Evolutionary conservation across 2,329 filamentous ascomycete species (phyloP), one percentile per base, ranked within the genome.

Genomic region (Diaporthe ampelina): DNA sequence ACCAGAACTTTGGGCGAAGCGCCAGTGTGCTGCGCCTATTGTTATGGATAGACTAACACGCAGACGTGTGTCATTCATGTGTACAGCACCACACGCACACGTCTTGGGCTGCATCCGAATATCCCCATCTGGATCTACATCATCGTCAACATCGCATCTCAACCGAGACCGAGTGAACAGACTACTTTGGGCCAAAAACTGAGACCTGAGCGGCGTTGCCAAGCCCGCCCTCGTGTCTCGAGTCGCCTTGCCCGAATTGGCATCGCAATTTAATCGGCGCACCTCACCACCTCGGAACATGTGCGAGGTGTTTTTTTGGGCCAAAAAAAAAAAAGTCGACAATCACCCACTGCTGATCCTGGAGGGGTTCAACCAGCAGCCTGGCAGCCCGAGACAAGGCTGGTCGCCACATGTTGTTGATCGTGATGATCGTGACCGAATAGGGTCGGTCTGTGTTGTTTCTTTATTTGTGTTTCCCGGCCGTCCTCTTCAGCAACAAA

Each of bases 231-330:
- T 67, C 63, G 63, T 67, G 63, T 67, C 43, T 67, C 63, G 45
- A 67, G 45, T 52, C 63, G 63, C 63, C 63, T 54, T 54, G 48
- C 63, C 63, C 63, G 63, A 68, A 68, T 40, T 37, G 63, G 63
- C 63, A 54, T 40, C 63, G 63, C 32, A 68, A 68, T 68, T 68
- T 68, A 68, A 67, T 54, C 45, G 48, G n/a, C 63, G 48, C 63
- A 26, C 32, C 45, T 54, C 63, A 40, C 48, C 63, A 52, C 63
- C 48, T 68, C 63, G 63, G 63, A 68, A 68, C 63, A 68, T 68
- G 63, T 24, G 48, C 63, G 63, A 68, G 48, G 29, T 4, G 29
- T 4, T 4, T 21, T 19, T 17, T 43, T 26, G 11, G 32, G 56
- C 9, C 48, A 7, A 17, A 7, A 17, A 17, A 11, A 37, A 37